Conservation (phyloP, 1,139 yeast species). For the Debaryomyces sp. region DNA sequence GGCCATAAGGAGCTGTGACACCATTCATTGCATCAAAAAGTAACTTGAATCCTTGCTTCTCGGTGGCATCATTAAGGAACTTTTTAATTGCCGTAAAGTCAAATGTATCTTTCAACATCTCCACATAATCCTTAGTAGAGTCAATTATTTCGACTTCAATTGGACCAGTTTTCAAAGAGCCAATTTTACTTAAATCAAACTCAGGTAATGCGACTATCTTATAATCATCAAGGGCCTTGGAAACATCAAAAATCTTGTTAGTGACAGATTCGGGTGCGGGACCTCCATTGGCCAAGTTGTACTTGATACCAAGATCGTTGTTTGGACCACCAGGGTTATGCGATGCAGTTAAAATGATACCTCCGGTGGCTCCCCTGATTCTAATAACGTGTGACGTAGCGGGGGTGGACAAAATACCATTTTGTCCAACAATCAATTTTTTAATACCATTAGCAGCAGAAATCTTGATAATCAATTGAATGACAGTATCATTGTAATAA, state of each 20-base stretch:
- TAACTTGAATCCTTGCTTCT: conserved; percentile 60
- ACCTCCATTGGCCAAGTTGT: conserved; percentile 93
- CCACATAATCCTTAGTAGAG: conserved; percentile 75
- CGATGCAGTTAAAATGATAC: conserved; percentile 93
- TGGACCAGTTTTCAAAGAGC: conserved; percentile 53
- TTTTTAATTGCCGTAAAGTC: conserved; percentile 81
- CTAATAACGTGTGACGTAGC: conserved; percentile 94
- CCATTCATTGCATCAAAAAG: conserved; percentile 93
- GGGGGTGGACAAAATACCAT: conserved; percentile 91
- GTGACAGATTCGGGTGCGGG: conserved; percentile 99
- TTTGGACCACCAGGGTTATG: conserved; percentile 99
- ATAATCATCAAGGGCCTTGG: conserved; percentile 62
- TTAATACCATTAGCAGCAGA: conserved; percentile 91
- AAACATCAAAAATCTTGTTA: conserved; percentile 75
- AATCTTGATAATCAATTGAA: conserved; percentile 79
- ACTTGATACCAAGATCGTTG: conserved; percentile 93
- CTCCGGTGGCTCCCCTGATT: conserved; percentile 81
- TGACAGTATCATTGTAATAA: conserved; percentile 79
- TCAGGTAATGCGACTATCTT: conserved; percentile 58
- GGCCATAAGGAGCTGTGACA: conserved; percentile 96
- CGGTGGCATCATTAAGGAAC: conserved; percentile 55
- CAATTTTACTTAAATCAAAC: conserved; percentile 64
- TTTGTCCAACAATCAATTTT: conserved; percentile 82
- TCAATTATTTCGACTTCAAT: conserved; percentile 80
- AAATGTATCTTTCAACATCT: conserved; percentile 80